Conservation (phyloP, 2,329 filamentous ascomycete genomes). For the Verticillium albo-atrum region DNA sequence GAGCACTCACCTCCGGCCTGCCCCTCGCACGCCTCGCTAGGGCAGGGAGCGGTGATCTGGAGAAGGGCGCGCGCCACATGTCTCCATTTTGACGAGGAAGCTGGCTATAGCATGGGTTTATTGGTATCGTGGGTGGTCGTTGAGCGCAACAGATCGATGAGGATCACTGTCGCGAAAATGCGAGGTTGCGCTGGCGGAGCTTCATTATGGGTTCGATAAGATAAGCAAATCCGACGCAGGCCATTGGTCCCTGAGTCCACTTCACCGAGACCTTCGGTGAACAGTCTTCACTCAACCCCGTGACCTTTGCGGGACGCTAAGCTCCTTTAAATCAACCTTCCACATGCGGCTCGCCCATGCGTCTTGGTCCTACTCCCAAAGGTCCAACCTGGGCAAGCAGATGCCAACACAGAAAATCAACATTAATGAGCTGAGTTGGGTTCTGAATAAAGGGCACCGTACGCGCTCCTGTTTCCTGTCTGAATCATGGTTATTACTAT, state of each 20-base stretch:
- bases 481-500: too few relatives aligned
- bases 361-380: too few relatives aligned
- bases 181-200: background rate
- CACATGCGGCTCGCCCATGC: too few relatives aligned
- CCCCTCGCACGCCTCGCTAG: slow-evolving; percentile 7
- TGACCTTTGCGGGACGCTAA: background rate
- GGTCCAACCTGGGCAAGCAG: too few relatives aligned
- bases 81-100: slow-evolving; percentile 9
- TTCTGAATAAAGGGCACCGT: too few relatives aligned
- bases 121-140: background rate
- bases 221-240: background rate
- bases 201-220: background rate
- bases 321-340: background rate
- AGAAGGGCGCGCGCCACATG: slow-evolving; percentile 10
- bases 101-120: background rate
- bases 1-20: background rate
- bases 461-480: too few relatives aligned
- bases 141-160: background rate
- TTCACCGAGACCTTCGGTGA: background rate
- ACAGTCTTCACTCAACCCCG: too few relatives aligned
- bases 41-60: slow-evolving; percentile 5
- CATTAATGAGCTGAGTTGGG: too few relatives aligned
- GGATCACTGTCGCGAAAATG: background rate
- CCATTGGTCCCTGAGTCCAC: background rate
- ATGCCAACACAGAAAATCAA: too few relatives aligned